These are phyloP conservation scores for Xerocomus brunneocitrinus DNA, from an alignment of 768 basidiomycete species.

Conservation along the genomic window DNA sequence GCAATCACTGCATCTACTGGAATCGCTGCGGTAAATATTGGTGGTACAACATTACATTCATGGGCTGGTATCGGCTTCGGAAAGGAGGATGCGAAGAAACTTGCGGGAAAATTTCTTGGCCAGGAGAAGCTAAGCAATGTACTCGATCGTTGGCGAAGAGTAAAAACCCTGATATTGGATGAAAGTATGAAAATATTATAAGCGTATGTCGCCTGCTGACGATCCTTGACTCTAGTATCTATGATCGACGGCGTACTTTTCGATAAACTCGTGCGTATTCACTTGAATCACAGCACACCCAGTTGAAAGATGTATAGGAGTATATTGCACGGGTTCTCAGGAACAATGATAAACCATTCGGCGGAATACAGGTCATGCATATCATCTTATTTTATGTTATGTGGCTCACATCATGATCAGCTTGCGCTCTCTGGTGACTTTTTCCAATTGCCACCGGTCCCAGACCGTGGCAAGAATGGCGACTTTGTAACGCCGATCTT, in stretches of 20 bases:
- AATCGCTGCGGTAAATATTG: constrained; percentile 79
- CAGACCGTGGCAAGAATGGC: constrained; percentile 44
- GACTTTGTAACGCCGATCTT: constrained; percentile 51
- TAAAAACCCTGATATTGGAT: constrained; percentile 72
- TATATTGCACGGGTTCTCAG: constrained; percentile 58
- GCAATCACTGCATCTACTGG: constrained; percentile 79
- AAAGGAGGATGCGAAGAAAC: constrained; percentile 45
- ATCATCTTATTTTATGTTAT: background rate
- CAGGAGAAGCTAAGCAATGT: constrained; percentile 36
- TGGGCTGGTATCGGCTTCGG: constrained; percentile 82
- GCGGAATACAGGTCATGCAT: constrained; percentile 73
- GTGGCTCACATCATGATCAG: constrained; percentile 33
- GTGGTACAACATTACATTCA: constrained; percentile 76
- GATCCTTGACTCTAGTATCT: constrained; percentile 51
- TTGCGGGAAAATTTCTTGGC: constrained; percentile 51
- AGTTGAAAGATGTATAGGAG: constrained; percentile 42
- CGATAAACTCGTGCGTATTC: constrained; percentile 63
- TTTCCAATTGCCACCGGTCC: constrained; percentile 85
- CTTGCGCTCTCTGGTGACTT: constrained; percentile 86
- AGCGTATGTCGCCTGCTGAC: background rate
- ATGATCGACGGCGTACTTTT: constrained; percentile 83
- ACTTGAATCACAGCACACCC: constrained; percentile 31
- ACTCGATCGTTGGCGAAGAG: constrained; percentile 58
- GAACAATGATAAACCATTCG: constrained; percentile 57
- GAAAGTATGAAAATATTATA: constrained; percentile 53